These are phyloP conservation scores for Dalbergia cochinchinensis DNA, from an alignment of 306 rosid species.

Conservation along the genomic window DNA sequence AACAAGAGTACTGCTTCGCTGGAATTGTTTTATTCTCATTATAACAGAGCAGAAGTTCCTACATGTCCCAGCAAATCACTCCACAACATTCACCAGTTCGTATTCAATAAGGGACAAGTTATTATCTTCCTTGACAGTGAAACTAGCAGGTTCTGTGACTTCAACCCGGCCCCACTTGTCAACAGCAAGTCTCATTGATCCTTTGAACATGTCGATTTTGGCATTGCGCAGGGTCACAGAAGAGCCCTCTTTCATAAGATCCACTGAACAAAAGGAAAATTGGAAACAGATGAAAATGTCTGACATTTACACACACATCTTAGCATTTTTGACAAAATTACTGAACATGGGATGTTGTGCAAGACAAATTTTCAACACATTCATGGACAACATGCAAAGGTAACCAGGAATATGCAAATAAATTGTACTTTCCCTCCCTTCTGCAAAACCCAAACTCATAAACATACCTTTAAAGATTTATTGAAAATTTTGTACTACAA, in stretches of 20 bases:
- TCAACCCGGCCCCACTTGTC: slow-evolving; percentile 75
- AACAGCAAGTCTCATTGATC: slow-evolving; percentile 73
- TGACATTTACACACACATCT: background rate
- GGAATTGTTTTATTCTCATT: slow-evolving; percentile 60
- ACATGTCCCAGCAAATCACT: slow-evolving; percentile 51
- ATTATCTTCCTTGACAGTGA: slow-evolving; percentile 68
- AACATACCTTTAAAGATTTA: background rate
- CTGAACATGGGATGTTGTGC: background rate
- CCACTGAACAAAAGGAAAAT: slow-evolving; percentile 48
- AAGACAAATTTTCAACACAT: background rate
- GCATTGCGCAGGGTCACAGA: slow-evolving; percentile 63
- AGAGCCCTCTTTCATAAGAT: slow-evolving; percentile 64
- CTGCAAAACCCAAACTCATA: background rate
- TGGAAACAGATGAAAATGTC: slow-evolving; percentile 21
- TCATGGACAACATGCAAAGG: background rate
- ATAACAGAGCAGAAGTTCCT: slow-evolving; percentile 52
- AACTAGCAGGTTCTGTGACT: slow-evolving; percentile 61
- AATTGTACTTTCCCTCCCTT: background rate
- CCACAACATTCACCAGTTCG: slow-evolving; percentile 67
- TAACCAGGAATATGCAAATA: background rate
- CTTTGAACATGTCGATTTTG: slow-evolving; percentile 69
- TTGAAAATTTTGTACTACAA: background rate
- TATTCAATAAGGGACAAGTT: slow-evolving; percentile 66
- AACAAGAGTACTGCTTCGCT: slow-evolving; percentile 48
- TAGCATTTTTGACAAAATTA: background rate